Evolutionary conservation across 2,329 filamentous ascomycete species (phyloP).

Genomic region (Sphaerulina vaccinii): DNA sequence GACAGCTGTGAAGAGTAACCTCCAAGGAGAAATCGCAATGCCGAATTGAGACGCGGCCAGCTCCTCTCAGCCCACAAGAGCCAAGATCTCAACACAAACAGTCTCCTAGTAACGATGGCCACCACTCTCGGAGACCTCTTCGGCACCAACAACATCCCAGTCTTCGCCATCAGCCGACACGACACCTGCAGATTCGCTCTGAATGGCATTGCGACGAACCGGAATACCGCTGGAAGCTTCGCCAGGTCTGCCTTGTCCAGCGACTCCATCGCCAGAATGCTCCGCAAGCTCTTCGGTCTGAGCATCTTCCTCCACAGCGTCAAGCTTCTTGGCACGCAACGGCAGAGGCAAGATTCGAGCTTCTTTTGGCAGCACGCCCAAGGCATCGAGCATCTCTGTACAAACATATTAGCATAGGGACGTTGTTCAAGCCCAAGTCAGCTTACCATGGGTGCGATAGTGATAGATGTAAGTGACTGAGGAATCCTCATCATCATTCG

Average conservation of each 20-base stretch:
- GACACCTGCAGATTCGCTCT: neutral
- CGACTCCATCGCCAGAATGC: neutral
- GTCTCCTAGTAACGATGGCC: neutral
- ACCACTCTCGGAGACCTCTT: neutral
- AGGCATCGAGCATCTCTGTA: constrained; percentile 11
- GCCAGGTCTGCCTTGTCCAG: neutral
- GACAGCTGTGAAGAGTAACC: too few species aligned
- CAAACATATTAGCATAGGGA: neutral
- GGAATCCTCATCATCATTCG: neutral
- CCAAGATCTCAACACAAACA: neutral
- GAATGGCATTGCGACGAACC: neutral
- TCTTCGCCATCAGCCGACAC: neutral
- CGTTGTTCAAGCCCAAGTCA: neutral
- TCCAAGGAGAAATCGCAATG: too few species aligned
- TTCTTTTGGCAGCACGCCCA: constrained; percentile 11
- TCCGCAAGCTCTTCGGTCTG: neutral
- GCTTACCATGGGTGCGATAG: constrained; percentile 12
- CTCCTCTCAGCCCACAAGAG: too few species aligned
- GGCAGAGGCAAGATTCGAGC: neutral
- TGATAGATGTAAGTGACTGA: constrained; percentile 11
- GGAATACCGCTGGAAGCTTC: neutral
- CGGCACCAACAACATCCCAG: constrained; percentile 8
- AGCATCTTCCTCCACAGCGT: neutral
- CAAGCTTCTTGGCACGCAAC: neutral
- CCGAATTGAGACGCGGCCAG: too few species aligned